Base-by-base conservation (phyloP, 352 stramenopile species). In the Thalassiosira livingstoniorum region DNA sequence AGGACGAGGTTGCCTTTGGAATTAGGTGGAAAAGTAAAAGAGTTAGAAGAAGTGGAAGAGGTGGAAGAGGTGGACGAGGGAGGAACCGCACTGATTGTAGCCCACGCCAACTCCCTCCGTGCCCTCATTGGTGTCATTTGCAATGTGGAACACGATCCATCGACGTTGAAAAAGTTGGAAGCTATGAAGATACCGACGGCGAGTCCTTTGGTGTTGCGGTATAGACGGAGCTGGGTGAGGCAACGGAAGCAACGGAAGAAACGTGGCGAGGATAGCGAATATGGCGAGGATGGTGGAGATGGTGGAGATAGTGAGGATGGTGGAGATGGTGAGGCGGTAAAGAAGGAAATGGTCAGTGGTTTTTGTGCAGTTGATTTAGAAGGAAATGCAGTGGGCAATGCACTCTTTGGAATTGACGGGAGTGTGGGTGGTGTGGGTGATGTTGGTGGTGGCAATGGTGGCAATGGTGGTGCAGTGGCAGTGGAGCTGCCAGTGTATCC, bases 91-190 rank as follows among this genome's bases (percentile, higher is more conserved):
- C 53, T 91, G 45, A 80, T 99, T 62, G 96, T 96, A 1, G 97
- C 97, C 3, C 97, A 99, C 87, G 97, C 97, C 82, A 99, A 99
- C 91, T 97, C 94, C 34, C 93, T 99, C 21, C 94, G 97, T 67
- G 97, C 97, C 4, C 90, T 99, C 29, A 97, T 99, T 31, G 98
- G 98, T 91, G 75, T 89, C 0, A 67, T 91, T 47, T 89, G 78
- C 63, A 94, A 98, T 82, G 90, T 99, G 51, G 97, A 99, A 90
- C 89, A 97, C 67, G 74, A 89, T 72, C 67, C 81, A 11, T 23
- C 45, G 84, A 92, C 95, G 21, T 93, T 98, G 78, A 94, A 98
- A 80, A 93, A 94, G 34, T 98, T 99, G 80, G 97, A 95, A 82
- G 92, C 91, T 2, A 93, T 99, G 67, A 98, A 98, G 87, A 99